These are phyloP conservation scores for Vicia sativa DNA, from an alignment of 306 rosid species.

Conservation along the genomic window DNA sequence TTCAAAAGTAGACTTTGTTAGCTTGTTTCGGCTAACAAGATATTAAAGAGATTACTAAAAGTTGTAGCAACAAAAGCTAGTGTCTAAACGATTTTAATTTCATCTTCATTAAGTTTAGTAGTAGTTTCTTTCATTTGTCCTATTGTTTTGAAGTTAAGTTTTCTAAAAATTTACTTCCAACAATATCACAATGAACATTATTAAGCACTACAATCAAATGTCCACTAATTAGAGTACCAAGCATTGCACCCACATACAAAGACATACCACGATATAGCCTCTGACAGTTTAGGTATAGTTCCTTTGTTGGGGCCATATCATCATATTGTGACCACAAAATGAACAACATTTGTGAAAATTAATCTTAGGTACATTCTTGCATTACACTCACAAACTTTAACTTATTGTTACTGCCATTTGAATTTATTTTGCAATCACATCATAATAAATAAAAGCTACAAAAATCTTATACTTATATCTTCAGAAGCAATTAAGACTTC, in stretches of 20 bases:
- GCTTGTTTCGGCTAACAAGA: too few relatives aligned
- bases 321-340: constrained; percentile 37
- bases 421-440: constrained; percentile 32
- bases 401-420: constrained; percentile 13
- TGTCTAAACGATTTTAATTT: too few relatives aligned
- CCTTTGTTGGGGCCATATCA: constrained; percentile 20
- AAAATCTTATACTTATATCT: constrained; percentile 29
- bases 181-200: background rate
- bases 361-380: constrained; percentile 30
- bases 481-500: constrained; percentile 30
- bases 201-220: background rate
- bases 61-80: too few relatives aligned
- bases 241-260: constrained; percentile 26
- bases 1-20: too few relatives aligned
- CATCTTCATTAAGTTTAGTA: too few relatives aligned
- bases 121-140: too few relatives aligned
- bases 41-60: too few relatives aligned
- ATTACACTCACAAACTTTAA: constrained; percentile 41
- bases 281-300: constrained; percentile 36
- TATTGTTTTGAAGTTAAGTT: too few relatives aligned
- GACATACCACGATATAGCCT: constrained; percentile 24
- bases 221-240: background rate
- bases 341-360: background rate
- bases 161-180: too few relatives aligned
- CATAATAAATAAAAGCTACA: constrained; percentile 12